phyloP scores from a whole-genome alignment of 352 stramenopile species.

The Globisporangium acanthophoron region DNA sequence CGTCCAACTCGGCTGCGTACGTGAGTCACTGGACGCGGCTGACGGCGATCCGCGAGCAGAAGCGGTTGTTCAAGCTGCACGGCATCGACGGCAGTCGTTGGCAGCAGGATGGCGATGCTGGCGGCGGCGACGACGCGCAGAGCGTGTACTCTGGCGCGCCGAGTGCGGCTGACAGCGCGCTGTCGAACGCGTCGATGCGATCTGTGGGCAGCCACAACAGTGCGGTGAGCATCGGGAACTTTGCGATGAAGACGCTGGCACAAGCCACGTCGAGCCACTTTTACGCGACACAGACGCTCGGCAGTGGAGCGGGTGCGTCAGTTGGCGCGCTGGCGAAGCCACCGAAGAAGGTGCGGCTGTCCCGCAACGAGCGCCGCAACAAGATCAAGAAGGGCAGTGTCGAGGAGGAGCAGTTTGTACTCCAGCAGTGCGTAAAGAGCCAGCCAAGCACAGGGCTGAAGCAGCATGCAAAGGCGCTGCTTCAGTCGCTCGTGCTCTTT shows the following conservation, averaged over 20 bases:
- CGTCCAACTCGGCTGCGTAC: conserved; percentile 36
- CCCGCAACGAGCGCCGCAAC: conserved; percentile 46
- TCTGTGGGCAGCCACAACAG: conserved; percentile 82
- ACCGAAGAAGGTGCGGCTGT: conserved; percentile 40
- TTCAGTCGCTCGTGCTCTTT: conserved; percentile 56
- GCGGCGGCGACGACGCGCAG: conserved; percentile 27
- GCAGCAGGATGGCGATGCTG: conserved; percentile 21
- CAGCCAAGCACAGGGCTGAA: conserved; percentile 31
- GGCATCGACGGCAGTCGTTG: conserved; percentile 68
- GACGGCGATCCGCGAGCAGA: conserved; percentile 65
- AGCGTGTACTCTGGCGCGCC: conserved; percentile 41
- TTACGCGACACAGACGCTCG: conserved; percentile 52
- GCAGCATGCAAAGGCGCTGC: conserved; percentile 28
- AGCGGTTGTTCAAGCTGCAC: conserved; percentile 71
- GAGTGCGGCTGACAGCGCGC: conserved; percentile 48
- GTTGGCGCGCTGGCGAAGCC: conserved; percentile 2
- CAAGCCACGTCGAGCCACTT: conserved; percentile 63
- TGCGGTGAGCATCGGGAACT: conserved; percentile 56
- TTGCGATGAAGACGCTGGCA: conserved; percentile 51
- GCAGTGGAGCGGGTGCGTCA: background rate
- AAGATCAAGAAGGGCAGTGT: conserved; percentile 65
- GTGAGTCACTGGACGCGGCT: conserved; percentile 51
- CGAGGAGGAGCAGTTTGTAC: conserved; percentile 64
- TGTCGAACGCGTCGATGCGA: conserved; percentile 56
- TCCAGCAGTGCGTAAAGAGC: conserved; percentile 33